These are phyloP conservation scores for Tylopilus cervinicoccineus DNA, from an alignment of 768 basidiomycete species.

Conservation along the genomic window DNA sequence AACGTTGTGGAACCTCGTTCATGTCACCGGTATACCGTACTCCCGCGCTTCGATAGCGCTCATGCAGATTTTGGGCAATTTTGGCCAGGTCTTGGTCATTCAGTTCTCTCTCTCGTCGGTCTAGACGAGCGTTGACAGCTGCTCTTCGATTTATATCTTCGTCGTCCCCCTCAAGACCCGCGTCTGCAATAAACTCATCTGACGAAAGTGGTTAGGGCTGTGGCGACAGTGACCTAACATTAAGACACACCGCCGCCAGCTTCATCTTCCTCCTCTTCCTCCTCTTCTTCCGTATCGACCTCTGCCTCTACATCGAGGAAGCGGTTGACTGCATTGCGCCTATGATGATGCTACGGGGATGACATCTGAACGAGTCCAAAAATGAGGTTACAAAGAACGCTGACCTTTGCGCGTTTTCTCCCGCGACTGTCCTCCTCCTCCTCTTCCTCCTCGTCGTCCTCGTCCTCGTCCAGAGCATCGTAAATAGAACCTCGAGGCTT, in stretches of 20 bases:
- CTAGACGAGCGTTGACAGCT: slow-evolving; percentile 63
- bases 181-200: slow-evolving; percentile 71
- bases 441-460: slow-evolving; percentile 56
- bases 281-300: slow-evolving; percentile 96
- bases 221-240: background rate
- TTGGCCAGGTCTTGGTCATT: slow-evolving; percentile 78
- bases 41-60: slow-evolving; percentile 68
- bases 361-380: slow-evolving; percentile 5
- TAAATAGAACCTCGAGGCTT: slow-evolving; percentile 32
- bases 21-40: slow-evolving; percentile 85
- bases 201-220: slow-evolving; percentile 11
- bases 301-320: slow-evolving; percentile 97
- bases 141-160: slow-evolving; percentile 48
- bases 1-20: slow-evolving; percentile 87
- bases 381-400: slow-evolving; percentile 11
- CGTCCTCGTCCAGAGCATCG: slow-evolving; percentile 37
- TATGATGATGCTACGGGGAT: slow-evolving; percentile 55
- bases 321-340: slow-evolving; percentile 59
- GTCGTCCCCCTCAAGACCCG: slow-evolving; percentile 62
- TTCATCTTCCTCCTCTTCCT: slow-evolving; percentile 85
- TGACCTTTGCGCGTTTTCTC: slow-evolving; percentile 61
- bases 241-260: slow-evolving; percentile 46
- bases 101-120: slow-evolving; percentile 65
- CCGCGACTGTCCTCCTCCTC: slow-evolving; percentile 42
- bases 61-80: slow-evolving; percentile 77